Percentiles rank a stretch among this genome's conserved stretches.
Evolutionary conservation across 192 early-diverging fungal genomes (phyloP).

Genomic region (Jimgerdemannia lactiflua): DNA sequence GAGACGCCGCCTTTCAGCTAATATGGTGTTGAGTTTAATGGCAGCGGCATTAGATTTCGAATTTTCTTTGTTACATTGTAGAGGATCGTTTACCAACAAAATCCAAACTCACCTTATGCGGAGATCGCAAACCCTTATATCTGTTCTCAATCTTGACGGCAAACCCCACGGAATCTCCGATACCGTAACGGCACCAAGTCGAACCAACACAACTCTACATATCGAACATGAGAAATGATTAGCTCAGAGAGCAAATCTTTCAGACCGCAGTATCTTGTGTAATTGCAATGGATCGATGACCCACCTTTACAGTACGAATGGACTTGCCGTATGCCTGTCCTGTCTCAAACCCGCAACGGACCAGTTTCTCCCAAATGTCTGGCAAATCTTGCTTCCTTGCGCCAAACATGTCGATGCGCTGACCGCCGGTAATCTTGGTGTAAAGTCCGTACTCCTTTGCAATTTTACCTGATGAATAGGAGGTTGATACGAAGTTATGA

Average conservation of each 20-base stretch:
- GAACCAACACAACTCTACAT: slow-evolving; percentile 54
- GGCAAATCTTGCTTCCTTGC: slow-evolving; percentile 65
- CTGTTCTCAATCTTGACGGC: slow-evolving; percentile 61
- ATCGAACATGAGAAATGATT: no score
- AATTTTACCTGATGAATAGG: slow-evolving; percentile 26
- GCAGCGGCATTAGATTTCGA: no score
- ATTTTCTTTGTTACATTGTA: no score
- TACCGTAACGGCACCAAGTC: slow-evolving; percentile 67
- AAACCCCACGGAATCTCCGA: slow-evolving; percentile 65
- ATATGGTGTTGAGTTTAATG: no score
- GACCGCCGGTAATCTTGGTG: slow-evolving; percentile 69
- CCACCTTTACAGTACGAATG: slow-evolving; percentile 58
- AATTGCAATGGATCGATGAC: no score
- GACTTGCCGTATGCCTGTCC: slow-evolving; percentile 73
- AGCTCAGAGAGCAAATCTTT: no score
- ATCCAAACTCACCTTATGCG: slow-evolving; percentile 48
- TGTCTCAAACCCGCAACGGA: slow-evolving; percentile 61
- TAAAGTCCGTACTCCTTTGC: slow-evolving; percentile 63
- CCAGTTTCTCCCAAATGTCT: slow-evolving; percentile 61
- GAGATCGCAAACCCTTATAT: slow-evolving; percentile 66
- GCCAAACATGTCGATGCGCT: slow-evolving; percentile 68
- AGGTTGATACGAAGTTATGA: no score
- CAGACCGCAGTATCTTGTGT: no score
- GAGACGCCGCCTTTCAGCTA: slow-evolving; percentile 57
- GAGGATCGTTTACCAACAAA: no score